Percentiles rank a stretch among this genome's conserved stretches.
phyloP scores from a whole-genome alignment of 108 stramenopile genomes.

The Cyclotella choctawhatcheeana region DNA sequence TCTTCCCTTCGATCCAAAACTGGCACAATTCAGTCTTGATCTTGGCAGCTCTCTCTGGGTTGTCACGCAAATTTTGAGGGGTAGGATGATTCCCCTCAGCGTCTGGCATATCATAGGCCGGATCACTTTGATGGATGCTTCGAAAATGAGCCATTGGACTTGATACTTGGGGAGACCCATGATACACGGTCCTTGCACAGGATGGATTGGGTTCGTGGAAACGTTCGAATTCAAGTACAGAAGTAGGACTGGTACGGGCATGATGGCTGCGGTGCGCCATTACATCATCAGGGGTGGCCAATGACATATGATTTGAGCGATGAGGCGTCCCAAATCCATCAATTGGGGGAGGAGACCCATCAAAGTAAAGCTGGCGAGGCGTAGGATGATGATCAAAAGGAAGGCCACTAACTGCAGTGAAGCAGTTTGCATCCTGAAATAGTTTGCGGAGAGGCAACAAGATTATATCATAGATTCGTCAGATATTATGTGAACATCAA shows the following conservation, averaged over 20 bases:
- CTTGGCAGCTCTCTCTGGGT: conserved; percentile 39
- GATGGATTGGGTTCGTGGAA: not conserved
- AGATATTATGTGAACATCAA: not conserved
- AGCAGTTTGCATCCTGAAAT: not conserved
- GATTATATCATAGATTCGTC: not conserved
- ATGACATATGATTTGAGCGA: not conserved
- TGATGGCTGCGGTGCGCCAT: not conserved
- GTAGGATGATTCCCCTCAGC: conserved; percentile 20
- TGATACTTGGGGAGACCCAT: too few relatives aligned
- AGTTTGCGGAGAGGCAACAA: not conserved
- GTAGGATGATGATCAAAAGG: not conserved
- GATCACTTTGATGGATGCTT: not conserved
- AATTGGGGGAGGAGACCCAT: not conserved
- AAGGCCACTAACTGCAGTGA: not conserved
- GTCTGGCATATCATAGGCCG: not conserved
- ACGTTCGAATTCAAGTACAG: conserved; percentile 8
- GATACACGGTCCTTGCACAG: not conserved
- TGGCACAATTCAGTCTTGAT: conserved; percentile 42
- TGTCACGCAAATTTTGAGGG: conserved; percentile 42
- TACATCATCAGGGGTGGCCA: not conserved
- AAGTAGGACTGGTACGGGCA: not conserved
- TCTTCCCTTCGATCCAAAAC: conserved; percentile 16
- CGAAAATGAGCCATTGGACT: not conserved
- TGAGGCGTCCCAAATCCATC: conserved; percentile 1
- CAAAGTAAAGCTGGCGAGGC: not conserved